A percentile compares a stretch with the other conserved stretches of the same genome.
Conservation (phyloP, 768 basidiomycete species). For the Ramaria sp. region DNA sequence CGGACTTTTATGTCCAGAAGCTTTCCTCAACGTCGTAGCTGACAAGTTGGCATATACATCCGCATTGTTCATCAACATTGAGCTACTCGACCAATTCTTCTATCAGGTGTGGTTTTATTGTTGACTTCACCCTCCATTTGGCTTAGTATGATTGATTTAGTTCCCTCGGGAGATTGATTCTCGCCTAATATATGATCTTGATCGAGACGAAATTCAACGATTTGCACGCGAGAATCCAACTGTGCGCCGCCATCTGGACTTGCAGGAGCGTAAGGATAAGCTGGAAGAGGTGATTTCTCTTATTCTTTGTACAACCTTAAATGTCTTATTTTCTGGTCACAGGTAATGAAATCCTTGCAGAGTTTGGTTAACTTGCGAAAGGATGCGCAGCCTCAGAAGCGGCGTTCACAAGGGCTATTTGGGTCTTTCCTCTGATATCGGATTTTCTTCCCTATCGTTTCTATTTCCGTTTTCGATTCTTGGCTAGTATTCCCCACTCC, state of each 20-base stretch:
- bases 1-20: slow-evolving; percentile 89
- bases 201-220: slow-evolving; percentile 76
- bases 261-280: slow-evolving; percentile 96
- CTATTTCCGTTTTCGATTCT: neutral
- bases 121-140: neutral
- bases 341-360: slow-evolving; percentile 96
- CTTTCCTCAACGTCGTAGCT: slow-evolving; percentile 92
- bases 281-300: slow-evolving; percentile 67
- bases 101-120: slow-evolving; percentile 60
- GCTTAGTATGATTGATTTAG: slow-evolving; percentile 27
- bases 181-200: slow-evolving; percentile 84
- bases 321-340: slow-evolving; percentile 1
- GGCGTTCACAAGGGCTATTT: slow-evolving; percentile 72
- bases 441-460: neutral
- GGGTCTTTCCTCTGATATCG: slow-evolving; percentile 23
- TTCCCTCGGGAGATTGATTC: slow-evolving; percentile 98
- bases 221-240: slow-evolving; percentile 94
- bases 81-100: slow-evolving; percentile 96
- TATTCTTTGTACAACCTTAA: neutral
- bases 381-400: slow-evolving; percentile 63
- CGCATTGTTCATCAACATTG: slow-evolving; percentile 98
- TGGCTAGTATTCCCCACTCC: neutral
- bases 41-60: slow-evolving; percentile 95
- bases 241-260: slow-evolving; percentile 78
- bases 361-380: slow-evolving; percentile 81